phyloP scores from a whole-genome alignment of 495 filamentous ascomycete species.

The Choiromyces venosus region DNA sequence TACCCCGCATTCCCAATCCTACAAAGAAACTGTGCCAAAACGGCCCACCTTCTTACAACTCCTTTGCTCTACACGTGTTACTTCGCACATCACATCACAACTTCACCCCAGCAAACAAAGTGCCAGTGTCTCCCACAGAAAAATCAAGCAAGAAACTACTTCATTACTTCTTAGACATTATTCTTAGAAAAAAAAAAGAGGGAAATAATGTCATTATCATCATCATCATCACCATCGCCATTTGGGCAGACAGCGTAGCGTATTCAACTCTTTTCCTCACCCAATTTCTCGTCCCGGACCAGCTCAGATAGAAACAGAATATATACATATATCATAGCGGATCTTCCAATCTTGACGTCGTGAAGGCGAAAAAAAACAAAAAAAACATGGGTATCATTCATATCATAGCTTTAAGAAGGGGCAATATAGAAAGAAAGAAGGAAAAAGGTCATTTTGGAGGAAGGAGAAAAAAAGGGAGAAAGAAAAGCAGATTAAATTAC shows the following conservation, averaged over 20 bases:
- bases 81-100: neutral
- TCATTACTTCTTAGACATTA: too few species aligned
- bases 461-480: neutral
- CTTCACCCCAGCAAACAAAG: neutral
- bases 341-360: neutral
- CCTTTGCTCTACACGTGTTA: neutral
- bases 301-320: neutral
- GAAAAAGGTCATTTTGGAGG: neutral
- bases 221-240: too few species aligned
- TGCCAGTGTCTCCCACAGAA: too few species aligned
- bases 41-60: neutral
- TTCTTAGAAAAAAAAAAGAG: neutral
- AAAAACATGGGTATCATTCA: neutral
- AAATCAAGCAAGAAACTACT: too few species aligned
- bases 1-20: too few species aligned
- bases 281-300: neutral
- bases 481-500: constrained; percentile 2
- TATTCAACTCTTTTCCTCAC: neutral
- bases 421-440: neutral
- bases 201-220: too few species aligned
- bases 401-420: neutral
- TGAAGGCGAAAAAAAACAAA: neutral
- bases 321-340: too few species aligned
- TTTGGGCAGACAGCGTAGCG: neutral
- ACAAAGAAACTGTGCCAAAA: too few species aligned